Conservation (phyloP, 495 filamentous ascomycete species). For the Talaromyces stipitatus region DNA sequence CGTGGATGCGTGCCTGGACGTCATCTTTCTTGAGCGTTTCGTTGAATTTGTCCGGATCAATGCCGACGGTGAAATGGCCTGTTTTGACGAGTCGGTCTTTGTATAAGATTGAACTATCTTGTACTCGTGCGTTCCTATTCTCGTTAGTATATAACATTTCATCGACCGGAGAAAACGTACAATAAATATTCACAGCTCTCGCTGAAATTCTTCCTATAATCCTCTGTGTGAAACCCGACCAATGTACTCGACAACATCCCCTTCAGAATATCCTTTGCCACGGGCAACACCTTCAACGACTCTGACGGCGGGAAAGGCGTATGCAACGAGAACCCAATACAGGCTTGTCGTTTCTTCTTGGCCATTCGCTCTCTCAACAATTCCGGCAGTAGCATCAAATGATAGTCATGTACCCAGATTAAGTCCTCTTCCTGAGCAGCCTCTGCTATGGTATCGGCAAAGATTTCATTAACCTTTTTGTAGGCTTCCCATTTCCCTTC, state of each 20-base stretch:
- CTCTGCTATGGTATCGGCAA: conserved; percentile 68
- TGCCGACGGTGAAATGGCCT: conserved; percentile 85
- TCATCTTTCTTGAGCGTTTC: conserved; percentile 74
- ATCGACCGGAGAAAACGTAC: conserved; percentile 37
- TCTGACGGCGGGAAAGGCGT: conserved; percentile 92
- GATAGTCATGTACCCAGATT: conserved; percentile 96
- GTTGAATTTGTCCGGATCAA: conserved; percentile 92
- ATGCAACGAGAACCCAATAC: conserved; percentile 92
- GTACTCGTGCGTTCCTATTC: conserved; percentile 24
- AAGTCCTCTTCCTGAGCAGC: conserved; percentile 71
- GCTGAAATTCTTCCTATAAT: conserved; percentile 85
- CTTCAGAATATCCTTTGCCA: conserved; percentile 70
- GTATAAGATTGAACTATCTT: conserved; percentile 73
- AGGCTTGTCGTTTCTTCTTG: conserved; percentile 61
- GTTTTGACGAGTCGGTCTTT: conserved; percentile 65
- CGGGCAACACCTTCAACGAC: conserved; percentile 84
- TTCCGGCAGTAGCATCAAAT: conserved; percentile 82
- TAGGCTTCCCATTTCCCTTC: conserved; percentile 85
- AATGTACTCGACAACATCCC: conserved; percentile 80
- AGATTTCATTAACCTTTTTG: conserved; percentile 73
- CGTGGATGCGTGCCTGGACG: conserved; percentile 70
- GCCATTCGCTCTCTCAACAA: conserved; percentile 76
- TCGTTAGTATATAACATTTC: not conserved
- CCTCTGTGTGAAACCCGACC: conserved; percentile 91
- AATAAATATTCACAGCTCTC: conserved; percentile 77